Evolutionary conservation across 2,329 filamentous ascomycete genomes (phyloP).

Genomic region (Colletotrichum sp.): DNA sequence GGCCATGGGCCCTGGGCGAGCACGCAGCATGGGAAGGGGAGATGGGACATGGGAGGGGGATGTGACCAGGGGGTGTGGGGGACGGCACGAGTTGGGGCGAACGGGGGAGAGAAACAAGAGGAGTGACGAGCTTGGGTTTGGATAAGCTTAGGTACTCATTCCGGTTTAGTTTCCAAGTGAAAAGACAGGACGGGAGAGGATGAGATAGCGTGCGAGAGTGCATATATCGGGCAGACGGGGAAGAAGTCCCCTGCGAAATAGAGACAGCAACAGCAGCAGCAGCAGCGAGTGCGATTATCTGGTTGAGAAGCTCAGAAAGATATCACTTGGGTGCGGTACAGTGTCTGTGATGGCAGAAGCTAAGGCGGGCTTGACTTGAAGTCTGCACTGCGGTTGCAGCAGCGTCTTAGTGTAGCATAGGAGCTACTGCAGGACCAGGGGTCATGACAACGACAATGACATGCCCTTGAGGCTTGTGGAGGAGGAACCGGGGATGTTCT

Average conservation of each 20-base stretch:
- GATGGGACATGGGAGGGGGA: conserved; percentile 27
- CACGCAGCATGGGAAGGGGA: conserved; percentile 33
- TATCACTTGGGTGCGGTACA: not conserved
- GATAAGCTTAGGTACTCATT: not conserved
- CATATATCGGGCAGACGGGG: not conserved
- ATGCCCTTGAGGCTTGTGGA: not conserved
- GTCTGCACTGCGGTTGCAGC: conserved; percentile 12
- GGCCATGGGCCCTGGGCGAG: conserved; percentile 10
- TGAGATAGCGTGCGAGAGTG: not conserved
- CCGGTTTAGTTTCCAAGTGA: not conserved
- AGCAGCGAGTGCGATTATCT: not conserved
- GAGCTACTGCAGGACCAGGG: not conserved
- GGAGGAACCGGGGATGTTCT: not conserved
- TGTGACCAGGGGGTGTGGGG: not conserved
- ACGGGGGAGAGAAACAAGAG: conserved; percentile 1
- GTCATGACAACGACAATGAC: not conserved
- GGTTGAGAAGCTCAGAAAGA: not conserved
- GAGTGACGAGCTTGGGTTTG: not conserved
- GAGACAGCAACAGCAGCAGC: not conserved
- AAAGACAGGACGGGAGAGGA: not conserved
- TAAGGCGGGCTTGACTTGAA: not conserved
- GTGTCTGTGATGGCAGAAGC: not conserved
- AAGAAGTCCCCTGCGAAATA: not conserved
- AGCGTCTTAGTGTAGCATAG: conserved; percentile 3
- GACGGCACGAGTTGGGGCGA: conserved; percentile 19